phyloP scores from a whole-genome alignment of 345 rosid species.

The Hypericum perforatum region DNA sequence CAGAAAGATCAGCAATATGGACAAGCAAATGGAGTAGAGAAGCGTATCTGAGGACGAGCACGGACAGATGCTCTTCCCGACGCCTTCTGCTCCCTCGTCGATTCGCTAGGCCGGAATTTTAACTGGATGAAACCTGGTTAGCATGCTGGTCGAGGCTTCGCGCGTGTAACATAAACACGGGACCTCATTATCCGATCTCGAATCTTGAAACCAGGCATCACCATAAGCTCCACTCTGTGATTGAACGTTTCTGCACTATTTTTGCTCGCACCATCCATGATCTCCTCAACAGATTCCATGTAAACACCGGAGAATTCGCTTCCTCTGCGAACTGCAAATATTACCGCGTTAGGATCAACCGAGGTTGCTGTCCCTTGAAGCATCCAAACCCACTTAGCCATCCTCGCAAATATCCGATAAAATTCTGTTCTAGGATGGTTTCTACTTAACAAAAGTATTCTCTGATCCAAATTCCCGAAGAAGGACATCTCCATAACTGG shows the following conservation, averaged over 20 bases:
- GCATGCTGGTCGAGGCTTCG: conserved; percentile 1
- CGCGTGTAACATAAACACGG: conserved; percentile 29
- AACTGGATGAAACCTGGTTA: conserved; percentile 8
- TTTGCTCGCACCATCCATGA: conserved; percentile 1
- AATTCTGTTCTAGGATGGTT: conserved; percentile 57
- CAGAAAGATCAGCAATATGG: too few relatives aligned
- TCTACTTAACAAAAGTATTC: conserved; percentile 36
- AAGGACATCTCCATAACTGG: conserved; percentile 49
- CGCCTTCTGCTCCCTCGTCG: too few relatives aligned
- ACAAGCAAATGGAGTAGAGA: too few relatives aligned
- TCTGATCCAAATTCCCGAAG: conserved; percentile 55
- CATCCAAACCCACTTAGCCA: conserved; percentile 60
- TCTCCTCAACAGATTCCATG: conserved; percentile 36
- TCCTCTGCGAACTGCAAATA: conserved; percentile 39
- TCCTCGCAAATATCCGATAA: conserved; percentile 41
- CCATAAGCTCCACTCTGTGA: conserved; percentile 39
- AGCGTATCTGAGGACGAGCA: too few relatives aligned
- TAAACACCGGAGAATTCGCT: conserved; percentile 30
- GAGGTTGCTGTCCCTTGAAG: conserved; percentile 37
- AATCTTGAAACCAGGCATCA: conserved; percentile 55
- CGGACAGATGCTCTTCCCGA: too few relatives aligned
- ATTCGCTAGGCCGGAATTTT: too few relatives aligned
- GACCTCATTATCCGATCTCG: conserved; percentile 32
- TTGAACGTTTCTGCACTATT: conserved; percentile 11
- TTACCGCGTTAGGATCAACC: conserved; percentile 35